phyloP scores from a whole-genome alignment of 441 rosid genomes.

The Adansonia madagascariensis region DNA sequence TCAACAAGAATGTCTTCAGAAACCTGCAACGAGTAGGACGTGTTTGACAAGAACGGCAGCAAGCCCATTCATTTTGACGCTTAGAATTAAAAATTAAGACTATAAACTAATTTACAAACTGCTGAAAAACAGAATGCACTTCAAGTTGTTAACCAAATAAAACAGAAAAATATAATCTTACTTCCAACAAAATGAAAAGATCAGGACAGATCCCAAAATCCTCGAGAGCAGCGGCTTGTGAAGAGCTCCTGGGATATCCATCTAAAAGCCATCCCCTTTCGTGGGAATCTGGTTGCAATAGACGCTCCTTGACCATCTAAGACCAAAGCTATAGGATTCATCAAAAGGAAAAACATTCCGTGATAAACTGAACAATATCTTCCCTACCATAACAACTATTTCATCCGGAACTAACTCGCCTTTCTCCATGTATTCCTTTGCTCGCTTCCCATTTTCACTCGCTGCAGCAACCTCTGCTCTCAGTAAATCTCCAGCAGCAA shows the following conservation, averaged over 20 bases:
- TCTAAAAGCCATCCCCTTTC: slow-evolving; percentile 94
- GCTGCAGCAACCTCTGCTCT: slow-evolving; percentile 80
- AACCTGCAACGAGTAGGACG: slow-evolving; percentile 53
- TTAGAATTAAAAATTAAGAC: background rate
- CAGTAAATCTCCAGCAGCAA: slow-evolving; percentile 92
- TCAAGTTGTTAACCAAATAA: background rate
- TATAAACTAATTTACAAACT: background rate
- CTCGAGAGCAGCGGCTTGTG: slow-evolving; percentile 82
- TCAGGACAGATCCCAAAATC: slow-evolving; percentile 73
- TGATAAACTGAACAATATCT: slow-evolving; percentile 18
- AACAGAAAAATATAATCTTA: slow-evolving; percentile 38
- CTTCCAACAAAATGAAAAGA: slow-evolving; percentile 82
- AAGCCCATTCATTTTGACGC: background rate
- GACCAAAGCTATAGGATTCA: slow-evolving; percentile 24
- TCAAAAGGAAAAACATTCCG: slow-evolving; percentile 24
- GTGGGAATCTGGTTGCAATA: slow-evolving; percentile 69
- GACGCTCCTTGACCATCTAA: slow-evolving; percentile 89
- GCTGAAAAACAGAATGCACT: background rate
- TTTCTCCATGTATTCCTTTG: slow-evolving; percentile 85
- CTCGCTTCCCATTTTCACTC: slow-evolving; percentile 79
- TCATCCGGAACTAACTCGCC: slow-evolving; percentile 81
- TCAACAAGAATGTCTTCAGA: slow-evolving; percentile 84
- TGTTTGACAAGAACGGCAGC: background rate
- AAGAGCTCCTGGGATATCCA: slow-evolving; percentile 92
- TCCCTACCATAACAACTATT: slow-evolving; percentile 67